Evolutionary conservation across 768 basidiomycete genomes (phyloP), one percentile per base, ranked within the genome.

Genomic region (Russula dissimulans): DNA sequence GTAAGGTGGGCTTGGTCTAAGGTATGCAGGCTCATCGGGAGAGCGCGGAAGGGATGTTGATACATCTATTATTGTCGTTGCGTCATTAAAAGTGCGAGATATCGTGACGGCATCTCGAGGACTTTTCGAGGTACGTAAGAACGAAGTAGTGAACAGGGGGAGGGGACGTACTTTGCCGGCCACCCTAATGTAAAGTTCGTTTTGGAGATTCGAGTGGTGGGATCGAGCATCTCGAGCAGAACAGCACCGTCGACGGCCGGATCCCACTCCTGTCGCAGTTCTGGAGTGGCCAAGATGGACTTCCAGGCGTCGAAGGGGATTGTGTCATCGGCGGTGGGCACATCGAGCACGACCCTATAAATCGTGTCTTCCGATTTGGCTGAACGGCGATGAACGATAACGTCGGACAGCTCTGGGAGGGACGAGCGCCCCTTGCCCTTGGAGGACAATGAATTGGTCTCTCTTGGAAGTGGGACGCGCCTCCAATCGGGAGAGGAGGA

Each of bases 21-120:
- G 77, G 73, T 94, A 97, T 17, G 87, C 84, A 7, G 94, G 94
- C 70, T 95, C 94, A 65, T 95, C 91, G 38, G 80, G 74, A 44
- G 93, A 94, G 48, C 93, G 86, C 61, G 95, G 94, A 26, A 97
- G 78, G n/a, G 93, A 95, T 8, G 93, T 95, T 3, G 94, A 86
- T 60, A 97, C 85, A 72, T 94, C 88, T 73, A 97, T 84, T 55
- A 95, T 77, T 15, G 91, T 92, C 3, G 85, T 80, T 32, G 86
- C 71, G 70, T 97, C 91, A 64, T 85, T 80, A 68, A 89, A 85
- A 41, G 90, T 83, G 61, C 90, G 84, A 47, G 92, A 90, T 67
- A 99, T 95, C 15, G 92, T 95, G 45, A 99, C 87, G 14, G 93
- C 85, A 68, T 99, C 95, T 66, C 95, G 79, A 4, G 95, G 95